Conservation (phyloP, 257 asterid genomes). For the Jasminum sambac region DNA sequence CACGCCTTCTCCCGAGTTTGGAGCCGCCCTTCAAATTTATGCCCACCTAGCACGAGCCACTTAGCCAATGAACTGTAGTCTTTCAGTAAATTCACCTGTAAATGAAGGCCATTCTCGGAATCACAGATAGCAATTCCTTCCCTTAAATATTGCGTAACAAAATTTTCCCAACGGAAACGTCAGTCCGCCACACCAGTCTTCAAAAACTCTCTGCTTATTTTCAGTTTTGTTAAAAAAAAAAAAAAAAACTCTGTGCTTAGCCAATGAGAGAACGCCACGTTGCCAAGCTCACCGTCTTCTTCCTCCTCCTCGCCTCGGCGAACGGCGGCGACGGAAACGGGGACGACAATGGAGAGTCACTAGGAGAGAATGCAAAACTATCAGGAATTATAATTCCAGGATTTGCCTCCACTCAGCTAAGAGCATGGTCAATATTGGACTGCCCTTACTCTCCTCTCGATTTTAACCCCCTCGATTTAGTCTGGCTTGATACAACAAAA, state of each 20-base stretch:
- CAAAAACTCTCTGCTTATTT: slow-evolving; percentile 28
- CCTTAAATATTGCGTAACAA: neutral
- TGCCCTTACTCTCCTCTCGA: slow-evolving; percentile 97
- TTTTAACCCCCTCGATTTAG: slow-evolving; percentile 96
- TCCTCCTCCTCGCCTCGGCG: slow-evolving; percentile 45
- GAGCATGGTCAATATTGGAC: slow-evolving; percentile 98
- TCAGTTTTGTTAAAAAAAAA: too few relatives aligned
- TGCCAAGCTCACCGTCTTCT: slow-evolving; percentile 27
- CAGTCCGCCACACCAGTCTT: slow-evolving; percentile 30
- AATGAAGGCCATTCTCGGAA: slow-evolving; percentile 20
- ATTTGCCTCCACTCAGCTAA: slow-evolving; percentile 92
- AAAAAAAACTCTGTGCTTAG: slow-evolving; percentile 26
- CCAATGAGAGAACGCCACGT: slow-evolving; percentile 64
- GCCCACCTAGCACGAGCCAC: slow-evolving; percentile 1
- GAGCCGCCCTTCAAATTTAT: neutral
- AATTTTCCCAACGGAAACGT: slow-evolving; percentile 27
- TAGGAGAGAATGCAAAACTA: slow-evolving; percentile 52
- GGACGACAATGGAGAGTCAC: slow-evolving; percentile 40
- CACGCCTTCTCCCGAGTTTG: neutral
- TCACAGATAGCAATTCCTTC: neutral
- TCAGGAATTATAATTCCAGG: slow-evolving; percentile 97
- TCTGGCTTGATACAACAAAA: slow-evolving; percentile 96
- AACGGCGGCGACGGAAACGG: slow-evolving; percentile 39
- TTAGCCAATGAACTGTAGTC: neutral
- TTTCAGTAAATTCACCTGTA: neutral